Evolutionary conservation across 164 flowering plant species (phyloP), one percentile per base, ranked within the genome.

Genomic region (Umbellularia californica): DNA sequence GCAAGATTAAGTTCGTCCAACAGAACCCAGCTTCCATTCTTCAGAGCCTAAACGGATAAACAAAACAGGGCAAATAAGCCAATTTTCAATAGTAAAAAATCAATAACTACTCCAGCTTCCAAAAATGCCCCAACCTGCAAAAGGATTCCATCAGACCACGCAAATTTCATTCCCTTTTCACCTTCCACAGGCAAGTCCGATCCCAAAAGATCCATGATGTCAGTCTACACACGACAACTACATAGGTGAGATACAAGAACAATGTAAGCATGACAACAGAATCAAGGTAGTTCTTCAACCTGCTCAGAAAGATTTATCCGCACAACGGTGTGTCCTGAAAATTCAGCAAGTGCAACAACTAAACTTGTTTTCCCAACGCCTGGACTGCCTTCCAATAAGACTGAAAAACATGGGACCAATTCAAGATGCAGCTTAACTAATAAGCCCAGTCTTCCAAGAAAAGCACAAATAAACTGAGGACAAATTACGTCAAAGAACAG

Each of bases 281-380:
- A 58, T n/a, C 65, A 52, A 23, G 19, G 14, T 65, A 78, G 41
- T 55, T 65, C 5, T 17, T 17, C 71, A 25, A 94, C 98, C 97
- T 94, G 98, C 86, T 96, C 99, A 68, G 99, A 96, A 70, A 96
- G 85, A 82, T 96, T 96, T 67, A 96, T 91, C 30, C 99, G 85
- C 14, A 96, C 98, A 77, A 94, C 98, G 50, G 75, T 85, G 70
- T 96, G 97, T 72, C 98, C 99, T 70, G 98, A 92, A 86, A 79
- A 88, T 63, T 88, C 85, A n/a, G 94, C 98, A 71, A 96, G 76
- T 41, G 97, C 95, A 73, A 84, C 83, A 76, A 96, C 78, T 70
- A 96, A 82, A 82, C 99, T 96, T 50, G 99, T 96, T 83, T 96
- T 96, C 52, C 99, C 99, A 79, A 96, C 99, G 50, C 99, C 99